These are phyloP conservation scores for peach (Prunus persica) DNA, from an alignment of 306 rosid species.

Conservation along the genomic window DNA sequence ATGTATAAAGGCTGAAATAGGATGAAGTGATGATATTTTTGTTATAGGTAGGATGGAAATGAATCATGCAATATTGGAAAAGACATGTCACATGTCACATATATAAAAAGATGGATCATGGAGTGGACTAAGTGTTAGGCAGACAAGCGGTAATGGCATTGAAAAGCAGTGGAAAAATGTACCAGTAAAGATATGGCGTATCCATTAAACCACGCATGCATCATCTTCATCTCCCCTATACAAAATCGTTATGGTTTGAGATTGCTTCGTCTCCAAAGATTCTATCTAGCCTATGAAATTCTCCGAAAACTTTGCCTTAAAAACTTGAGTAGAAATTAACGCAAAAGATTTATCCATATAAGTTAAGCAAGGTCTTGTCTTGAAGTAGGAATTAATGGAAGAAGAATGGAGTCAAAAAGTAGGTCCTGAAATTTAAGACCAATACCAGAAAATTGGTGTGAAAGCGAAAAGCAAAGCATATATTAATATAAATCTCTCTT, in stretches of 20 bases:
- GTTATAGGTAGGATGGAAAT: too few species aligned
- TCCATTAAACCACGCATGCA: background rate
- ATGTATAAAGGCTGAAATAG: too few species aligned
- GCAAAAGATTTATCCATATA: background rate
- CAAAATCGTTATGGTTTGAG: background rate
- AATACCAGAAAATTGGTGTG: constrained; percentile 1
- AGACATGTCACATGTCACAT: too few species aligned
- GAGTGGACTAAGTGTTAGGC: background rate
- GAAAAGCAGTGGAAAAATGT: background rate
- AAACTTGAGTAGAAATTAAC: background rate
- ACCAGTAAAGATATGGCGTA: background rate
- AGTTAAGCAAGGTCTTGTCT: background rate
- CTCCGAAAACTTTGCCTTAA: background rate
- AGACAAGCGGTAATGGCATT: constrained; percentile 5
- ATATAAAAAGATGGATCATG: background rate
- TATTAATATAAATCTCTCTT: background rate
- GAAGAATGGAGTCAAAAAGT: constrained; percentile 6
- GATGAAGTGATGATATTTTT: too few species aligned
- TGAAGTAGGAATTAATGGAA: background rate
- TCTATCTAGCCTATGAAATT: background rate
- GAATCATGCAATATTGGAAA: too few species aligned
- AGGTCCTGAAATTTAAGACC: background rate
- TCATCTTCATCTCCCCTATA: background rate
- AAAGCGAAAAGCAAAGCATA: background rate
- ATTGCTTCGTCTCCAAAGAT: constrained; percentile 7